Evolutionary conservation across 768 basidiomycete species (phyloP), one percentile per base, ranked within the genome.

Genomic region (Rhodotorula babjevae): DNA sequence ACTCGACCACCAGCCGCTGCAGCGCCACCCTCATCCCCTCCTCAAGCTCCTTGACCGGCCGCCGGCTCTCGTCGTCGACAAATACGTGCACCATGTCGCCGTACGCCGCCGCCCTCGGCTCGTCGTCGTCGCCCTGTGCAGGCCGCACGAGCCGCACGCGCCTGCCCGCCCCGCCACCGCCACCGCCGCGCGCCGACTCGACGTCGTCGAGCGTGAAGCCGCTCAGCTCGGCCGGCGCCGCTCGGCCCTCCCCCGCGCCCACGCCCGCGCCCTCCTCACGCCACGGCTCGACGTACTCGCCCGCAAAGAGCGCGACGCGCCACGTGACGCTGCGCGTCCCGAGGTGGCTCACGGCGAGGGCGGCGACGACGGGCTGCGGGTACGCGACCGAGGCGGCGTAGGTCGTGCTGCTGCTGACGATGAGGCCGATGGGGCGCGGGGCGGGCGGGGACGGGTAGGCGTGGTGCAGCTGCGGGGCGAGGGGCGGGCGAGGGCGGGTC

Each of bases 31-130:
- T 14, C 62, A 62, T 33, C 18, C 42, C 29, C 29, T 46, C 57
- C 1, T 29, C 61, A 31, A 72, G 49, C 42, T 25, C 31, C 21
- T 63, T 33, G 3, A 72, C 56, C 14, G 66, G 61, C 50, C 31
- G 31, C 52, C 65, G 42, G 14, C 18, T 36, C 57, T n/a, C 55
- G 4, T 21, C 15, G 16, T 72, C 71, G 10, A 72, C 71, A 47
- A 72, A 72, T 8, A 72, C 71, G 33, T 72, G 71, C 15, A 62
- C 63, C 71, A 72, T 72, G 47, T 56, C 61, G 10, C 71, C 71
- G 49, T 36, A 63, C 29, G 66, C 66, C 1, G 65, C 65, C 21
- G 71, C 71, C 25, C 29, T 44, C 33, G 31, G 40, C 27, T 42
- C 61, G 36, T 36, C 36, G 36, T 6, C 16, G 21, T 4, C 29